These are phyloP conservation scores for Parmelia sp. DNA, from an alignment of 495 filamentous ascomycete genomes.

Conservation along the genomic window DNA sequence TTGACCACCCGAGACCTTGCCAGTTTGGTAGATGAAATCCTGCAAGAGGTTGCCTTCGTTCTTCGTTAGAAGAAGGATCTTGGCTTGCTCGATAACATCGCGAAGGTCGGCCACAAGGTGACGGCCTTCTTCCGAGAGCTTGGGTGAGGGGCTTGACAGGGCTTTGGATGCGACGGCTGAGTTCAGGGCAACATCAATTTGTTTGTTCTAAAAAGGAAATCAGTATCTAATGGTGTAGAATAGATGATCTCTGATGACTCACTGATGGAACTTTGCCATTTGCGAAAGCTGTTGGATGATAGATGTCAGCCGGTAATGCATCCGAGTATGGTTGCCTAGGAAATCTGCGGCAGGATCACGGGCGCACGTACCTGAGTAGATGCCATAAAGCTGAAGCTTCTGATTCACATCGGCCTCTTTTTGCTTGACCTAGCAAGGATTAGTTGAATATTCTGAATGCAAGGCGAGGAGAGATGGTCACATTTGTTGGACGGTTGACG, in stretches of 20 bases:
- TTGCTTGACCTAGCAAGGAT: slow-evolving; percentile 39
- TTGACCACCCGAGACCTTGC: slow-evolving; percentile 54
- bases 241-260: slow-evolving; percentile 32
- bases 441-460: not conserved
- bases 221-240: not conserved
- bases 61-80: slow-evolving; percentile 83
- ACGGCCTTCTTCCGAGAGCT: slow-evolving; percentile 77
- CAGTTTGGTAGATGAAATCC: slow-evolving; percentile 92
- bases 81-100: slow-evolving; percentile 81
- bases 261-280: slow-evolving; percentile 88
- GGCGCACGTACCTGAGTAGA: slow-evolving; percentile 56
- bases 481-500: slow-evolving; percentile 24
- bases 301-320: slow-evolving; percentile 3
- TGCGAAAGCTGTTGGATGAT: slow-evolving; percentile 60
- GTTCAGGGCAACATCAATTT: slow-evolving; percentile 92
- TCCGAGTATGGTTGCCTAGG: too few relatives aligned
- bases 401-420: slow-evolving; percentile 71
- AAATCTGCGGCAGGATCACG: too few relatives aligned
- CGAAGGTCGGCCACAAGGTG: slow-evolving; percentile 68
- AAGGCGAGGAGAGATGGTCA: not conserved
- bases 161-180: slow-evolving; percentile 63
- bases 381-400: slow-evolving; percentile 94
- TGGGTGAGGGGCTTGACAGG: slow-evolving; percentile 62
- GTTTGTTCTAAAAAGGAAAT: slow-evolving; percentile 57
- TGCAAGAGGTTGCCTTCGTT: slow-evolving; percentile 91